Percentiles rank a stretch among this genome's conserved stretches.
These are phyloP conservation scores for Aspergillus sp. DNA, from an alignment of 2,329 filamentous ascomycete species.

Conservation along the genomic window DNA sequence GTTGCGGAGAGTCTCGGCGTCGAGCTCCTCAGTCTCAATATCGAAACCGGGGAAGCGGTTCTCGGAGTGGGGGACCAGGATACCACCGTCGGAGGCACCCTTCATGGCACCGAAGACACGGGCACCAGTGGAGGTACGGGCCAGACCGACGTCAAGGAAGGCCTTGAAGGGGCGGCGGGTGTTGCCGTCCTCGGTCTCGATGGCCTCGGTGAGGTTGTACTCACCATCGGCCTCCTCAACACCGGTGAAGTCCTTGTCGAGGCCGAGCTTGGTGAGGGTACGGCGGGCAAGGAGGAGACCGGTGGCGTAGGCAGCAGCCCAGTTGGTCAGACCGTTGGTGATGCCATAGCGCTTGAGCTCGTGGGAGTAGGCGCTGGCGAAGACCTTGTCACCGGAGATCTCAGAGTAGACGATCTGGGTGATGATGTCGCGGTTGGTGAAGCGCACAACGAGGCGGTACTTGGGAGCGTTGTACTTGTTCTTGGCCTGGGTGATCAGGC, in stretches of 20 bases:
- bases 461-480: conserved; percentile 99
- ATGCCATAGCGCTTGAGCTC: conserved; percentile 98
- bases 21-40: conserved; percentile 96
- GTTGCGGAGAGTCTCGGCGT: conserved; percentile 93
- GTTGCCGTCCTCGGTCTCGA: conserved; percentile 77
- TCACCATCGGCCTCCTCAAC: conserved; percentile 97
- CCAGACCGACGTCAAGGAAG: conserved; percentile 96
- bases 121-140: conserved; percentile 95
- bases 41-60: conserved; percentile 99
- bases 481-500: conserved; percentile 99
- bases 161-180: conserved; percentile 97
- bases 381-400: conserved; percentile 97
- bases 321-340: conserved; percentile 99
- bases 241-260: conserved; percentile 89
- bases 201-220: conserved; percentile 91
- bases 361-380: conserved; percentile 88
- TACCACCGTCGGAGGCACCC: conserved; percentile 97
- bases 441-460: conserved; percentile 98
- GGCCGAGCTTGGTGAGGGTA: conserved; percentile 92
- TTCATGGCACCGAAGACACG: conserved; percentile 99
- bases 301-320: conserved; percentile 94
- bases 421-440: conserved; percentile 99
- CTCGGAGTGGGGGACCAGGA: conserved; percentile 96
- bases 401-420: conserved; percentile 96
- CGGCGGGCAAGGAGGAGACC: conserved; percentile 97